Base-by-base conservation (phyloP, 129 eudicot species). In the Pulicaria dysenterica region DNA sequence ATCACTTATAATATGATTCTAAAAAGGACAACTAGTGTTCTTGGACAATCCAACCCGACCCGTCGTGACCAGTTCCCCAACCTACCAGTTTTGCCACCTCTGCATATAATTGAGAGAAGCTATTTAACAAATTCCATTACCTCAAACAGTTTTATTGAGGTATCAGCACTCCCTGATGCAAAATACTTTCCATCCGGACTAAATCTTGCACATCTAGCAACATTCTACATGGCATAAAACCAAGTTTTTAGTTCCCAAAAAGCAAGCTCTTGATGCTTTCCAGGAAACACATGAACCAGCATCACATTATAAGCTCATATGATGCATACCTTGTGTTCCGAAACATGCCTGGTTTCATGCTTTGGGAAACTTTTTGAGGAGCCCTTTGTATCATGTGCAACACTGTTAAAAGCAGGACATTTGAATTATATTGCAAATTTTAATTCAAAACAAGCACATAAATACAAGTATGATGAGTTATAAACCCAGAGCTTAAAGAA, bases 171-270 rank as follows among this genome's bases (percentile, higher is more conserved):
- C 69, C 93, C 94, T 43, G 97, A 80, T 56, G 96, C 96, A 58
- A 92, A 75, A 81, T 78, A 92, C 77, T 81, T 88, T 77, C 97
- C 97, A 81, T 92, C 96, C 41, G 96, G 91, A 81, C 97, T 92
- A 75, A 92, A 92, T 77, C 91, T 86, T 70, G 96, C 91, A 70
- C 97, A 92, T 79, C 91, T 88, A 24, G 93, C 89, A 84, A 79
- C 89, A 84, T 84, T 92, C 97, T 92, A 60, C 73, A 58, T 41
- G 17, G 63, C 56, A 72, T 53, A 44, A 46, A 24, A 56, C 9
- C 19, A 70, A 70, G 2, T 37, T 63, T 24, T 40, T 64, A 67
- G 54, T 41, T 51, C 37, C 45, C 47, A 15, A 66, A 43, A 75
- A 55, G 67, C 69, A 76, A 68, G 47, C n/a, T 31, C 57, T 64